Conservation (phyloP, 2,329 filamentous ascomycete species). For the Verticillium isaacii region DNA sequence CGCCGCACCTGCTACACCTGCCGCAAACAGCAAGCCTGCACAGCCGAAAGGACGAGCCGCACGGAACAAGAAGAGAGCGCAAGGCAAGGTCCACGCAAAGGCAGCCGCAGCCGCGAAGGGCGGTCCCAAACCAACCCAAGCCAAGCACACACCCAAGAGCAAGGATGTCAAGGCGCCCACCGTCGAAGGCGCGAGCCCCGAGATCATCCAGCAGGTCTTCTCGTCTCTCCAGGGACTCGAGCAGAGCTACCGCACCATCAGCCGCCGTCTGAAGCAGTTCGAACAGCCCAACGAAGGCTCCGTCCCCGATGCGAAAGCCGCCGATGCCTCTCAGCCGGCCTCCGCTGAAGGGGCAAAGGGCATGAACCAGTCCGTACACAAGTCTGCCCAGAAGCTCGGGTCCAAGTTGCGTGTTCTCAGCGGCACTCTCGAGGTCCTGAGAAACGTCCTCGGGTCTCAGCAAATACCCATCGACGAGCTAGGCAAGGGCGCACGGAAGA, state of each 20-base stretch:
- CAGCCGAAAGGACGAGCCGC: not conserved
- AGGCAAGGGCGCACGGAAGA: not conserved
- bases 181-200: not conserved
- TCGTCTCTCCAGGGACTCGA: conserved; percentile 5
- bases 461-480: conserved; percentile 10
- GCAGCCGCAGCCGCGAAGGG: not conserved
- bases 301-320: not conserved
- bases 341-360: not conserved
- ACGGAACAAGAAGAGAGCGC: conserved; percentile 7
- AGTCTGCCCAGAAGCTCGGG: not conserved
- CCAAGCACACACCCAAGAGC: conserved; percentile 2
- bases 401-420: conserved; percentile 22
- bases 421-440: conserved; percentile 30
- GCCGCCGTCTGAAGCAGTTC: not conserved
- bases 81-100: not conserved
- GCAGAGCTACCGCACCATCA: conserved; percentile 2
- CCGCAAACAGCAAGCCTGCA: not conserved
- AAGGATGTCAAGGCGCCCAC: conserved; percentile 4
- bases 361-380: not conserved
- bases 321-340: not conserved
- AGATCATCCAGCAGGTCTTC: conserved; percentile 6
- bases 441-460: conserved; percentile 29
- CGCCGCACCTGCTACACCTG: not conserved
- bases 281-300: not conserved
- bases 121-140: conserved; percentile 8